Evolutionary conservation across 2,329 filamentous ascomycete species (phyloP), one percentile per base, ranked within the genome.

Genomic region (Colletotrichum viniferum): DNA sequence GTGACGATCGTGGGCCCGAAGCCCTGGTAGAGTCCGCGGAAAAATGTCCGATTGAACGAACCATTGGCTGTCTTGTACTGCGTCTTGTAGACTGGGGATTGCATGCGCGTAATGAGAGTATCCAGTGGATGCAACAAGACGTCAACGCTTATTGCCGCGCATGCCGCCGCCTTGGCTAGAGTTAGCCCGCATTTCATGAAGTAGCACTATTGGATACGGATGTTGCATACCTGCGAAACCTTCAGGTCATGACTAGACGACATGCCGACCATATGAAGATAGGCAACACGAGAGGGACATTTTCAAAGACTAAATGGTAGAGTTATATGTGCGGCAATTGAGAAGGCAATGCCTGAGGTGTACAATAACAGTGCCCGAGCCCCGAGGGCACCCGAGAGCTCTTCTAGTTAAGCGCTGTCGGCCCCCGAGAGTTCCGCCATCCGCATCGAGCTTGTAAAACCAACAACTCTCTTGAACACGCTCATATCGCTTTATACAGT

Each of bases 1-100:
- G 73, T 70, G 16, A 78, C 28, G 16, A 78, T 55, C 1, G 78
- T 78, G 7, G 78, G 77, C 9, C 78, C 78, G 34, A 78, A 78
- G 26, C 78, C 78, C 68, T 78, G 78, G 21, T 78, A 78, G 13
- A 78, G 62, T 30, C 77, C 77, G 4, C 26, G 64, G 34, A 78
- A 77, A 13, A 78, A 74, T 12, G 56, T 61, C 18, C 65, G 73
- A 26, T 69, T 67, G 16, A 78, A 63, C 1, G 63, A 60, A 38
- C 77, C 77, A 13, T 71, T 72, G 32, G 30, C 36, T 38, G 67
- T 67, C 28, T 61, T 77, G 55, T 78, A 78, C 9, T 71, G 73
- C 16, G 77, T 73, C 10, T 6, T 62, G 69, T 78, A 78, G 18
- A 24, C 21, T 3, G 73, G 73, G 13, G 77, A 78, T 34, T 78